Percentiles rank a stretch among this genome's conserved stretches.
phyloP scores from a whole-genome alignment of 768 basidiomycete species.

The Fibroporia radiculosa region DNA sequence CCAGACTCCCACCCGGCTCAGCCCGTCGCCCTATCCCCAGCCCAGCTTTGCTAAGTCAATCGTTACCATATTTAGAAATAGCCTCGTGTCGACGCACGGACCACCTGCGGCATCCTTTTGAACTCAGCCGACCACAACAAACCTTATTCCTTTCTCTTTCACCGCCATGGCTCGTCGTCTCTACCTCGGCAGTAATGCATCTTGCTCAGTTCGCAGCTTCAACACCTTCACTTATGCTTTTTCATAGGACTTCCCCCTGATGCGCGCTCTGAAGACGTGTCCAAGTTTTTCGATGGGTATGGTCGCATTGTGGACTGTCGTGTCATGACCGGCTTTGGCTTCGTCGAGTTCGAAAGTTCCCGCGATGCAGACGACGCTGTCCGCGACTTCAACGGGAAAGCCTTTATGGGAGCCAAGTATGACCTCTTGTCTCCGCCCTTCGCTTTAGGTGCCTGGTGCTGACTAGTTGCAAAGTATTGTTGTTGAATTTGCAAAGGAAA shows the following conservation, averaged over 20 bases:
- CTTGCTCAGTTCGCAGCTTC: constrained; percentile 5
- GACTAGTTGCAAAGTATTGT: constrained; percentile 56
- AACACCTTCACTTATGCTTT: constrained; percentile 4
- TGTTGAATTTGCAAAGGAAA: constrained; percentile 94
- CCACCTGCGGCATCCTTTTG: constrained; percentile 14
- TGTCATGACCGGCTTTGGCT: constrained; percentile 96
- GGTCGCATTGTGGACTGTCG: constrained; percentile 86
- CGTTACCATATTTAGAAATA: not conserved
- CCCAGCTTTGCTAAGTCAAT: constrained; percentile 1
- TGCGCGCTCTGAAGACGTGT: constrained; percentile 75
- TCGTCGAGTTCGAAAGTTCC: constrained; percentile 89
- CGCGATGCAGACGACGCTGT: constrained; percentile 97
- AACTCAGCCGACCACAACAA: constrained; percentile 9
- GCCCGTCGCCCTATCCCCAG: not conserved
- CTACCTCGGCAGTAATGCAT: constrained; percentile 70
- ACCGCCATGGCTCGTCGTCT: constrained; percentile 74
- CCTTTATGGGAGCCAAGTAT: constrained; percentile 84
- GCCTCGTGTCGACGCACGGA: constrained; percentile 20
- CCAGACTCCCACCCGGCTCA: constrained; percentile 2
- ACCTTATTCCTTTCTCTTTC: constrained; percentile 7
- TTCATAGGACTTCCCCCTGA: constrained; percentile 71
- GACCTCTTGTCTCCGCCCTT: constrained; percentile 12
- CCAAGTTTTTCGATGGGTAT: constrained; percentile 85
- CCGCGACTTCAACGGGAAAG: constrained; percentile 77
- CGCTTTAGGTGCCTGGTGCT: not conserved